Conservation (phyloP, 2,329 filamentous ascomycete species). For the Stachybotrys elegans region DNA sequence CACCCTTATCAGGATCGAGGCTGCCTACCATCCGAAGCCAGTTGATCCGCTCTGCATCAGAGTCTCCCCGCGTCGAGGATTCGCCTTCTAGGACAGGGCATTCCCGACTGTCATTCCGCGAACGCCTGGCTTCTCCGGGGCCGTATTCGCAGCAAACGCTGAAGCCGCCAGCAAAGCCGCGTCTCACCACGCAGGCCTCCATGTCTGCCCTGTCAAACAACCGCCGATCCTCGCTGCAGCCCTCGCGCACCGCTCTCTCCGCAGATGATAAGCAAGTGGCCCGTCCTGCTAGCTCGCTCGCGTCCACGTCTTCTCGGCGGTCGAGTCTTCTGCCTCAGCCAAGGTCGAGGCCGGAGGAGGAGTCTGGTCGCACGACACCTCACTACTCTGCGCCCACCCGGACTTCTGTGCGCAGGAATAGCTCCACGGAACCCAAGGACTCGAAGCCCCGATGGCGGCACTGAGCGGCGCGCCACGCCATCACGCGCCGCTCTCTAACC, state of each 20-base stretch:
- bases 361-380: constrained; percentile 43
- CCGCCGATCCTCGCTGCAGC: constrained; percentile 50
- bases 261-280: constrained; percentile 23
- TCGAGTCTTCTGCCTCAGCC: constrained; percentile 50
- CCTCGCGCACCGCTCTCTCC: constrained; percentile 29
- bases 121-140: constrained; percentile 45
- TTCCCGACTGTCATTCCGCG: constrained; percentile 48
- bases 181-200: constrained; percentile 38
- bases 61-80: constrained; percentile 41
- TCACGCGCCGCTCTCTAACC: too few relatives aligned
- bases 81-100: constrained; percentile 38
- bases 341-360: constrained; percentile 24
- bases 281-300: constrained; percentile 54
- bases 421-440: constrained; percentile 29
- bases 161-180: constrained; percentile 40
- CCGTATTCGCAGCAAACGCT: constrained; percentile 42
- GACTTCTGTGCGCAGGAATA: constrained; percentile 36
- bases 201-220: constrained; percentile 34
- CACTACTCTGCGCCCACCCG: constrained; percentile 40
- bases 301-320: constrained; percentile 40
- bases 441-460: constrained; percentile 46
- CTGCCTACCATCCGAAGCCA: constrained; percentile 46
- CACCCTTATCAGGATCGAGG: constrained; percentile 38
- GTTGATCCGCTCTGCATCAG: constrained; percentile 38
- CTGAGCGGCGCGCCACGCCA: constrained; percentile 6